Percentiles rank a stretch among this genome's conserved stretches.
Conservation (phyloP, 768 basidiomycete species). For the Suillus plorans region DNA sequence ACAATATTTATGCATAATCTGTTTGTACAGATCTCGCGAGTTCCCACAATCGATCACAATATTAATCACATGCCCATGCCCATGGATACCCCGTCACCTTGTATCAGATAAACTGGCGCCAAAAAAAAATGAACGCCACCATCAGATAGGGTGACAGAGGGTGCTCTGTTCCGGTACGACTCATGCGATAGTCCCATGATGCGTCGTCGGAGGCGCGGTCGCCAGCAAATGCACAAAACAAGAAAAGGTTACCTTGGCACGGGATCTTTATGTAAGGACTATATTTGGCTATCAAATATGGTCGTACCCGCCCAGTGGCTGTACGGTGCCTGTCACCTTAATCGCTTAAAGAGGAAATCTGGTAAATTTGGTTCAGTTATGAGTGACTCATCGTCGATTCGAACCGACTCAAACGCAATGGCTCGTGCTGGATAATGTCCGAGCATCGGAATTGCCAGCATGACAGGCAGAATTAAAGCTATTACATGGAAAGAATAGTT, state of each 20-base stretch:
- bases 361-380: slow-evolving; percentile 22
- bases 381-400: slow-evolving; percentile 1
- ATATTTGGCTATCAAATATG: not conserved
- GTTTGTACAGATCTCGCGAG: not conserved
- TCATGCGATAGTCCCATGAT: slow-evolving; percentile 1
- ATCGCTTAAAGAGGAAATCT: slow-evolving; percentile 24
- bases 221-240: not conserved
- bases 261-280: not conserved
- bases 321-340: slow-evolving; percentile 29
- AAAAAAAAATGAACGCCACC: not conserved
- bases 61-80: not conserved
- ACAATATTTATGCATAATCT: slow-evolving; percentile 1
- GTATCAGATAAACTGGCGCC: not conserved
- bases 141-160: slow-evolving; percentile 1
- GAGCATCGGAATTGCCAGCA: slow-evolving; percentile 2
- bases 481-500: slow-evolving; percentile 31
- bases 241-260: slow-evolving; percentile 2
- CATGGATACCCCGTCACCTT: not conserved
- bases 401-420: slow-evolving; percentile 8
- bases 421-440: not conserved
- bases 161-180: not conserved
- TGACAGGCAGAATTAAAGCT: slow-evolving; percentile 9
- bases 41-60: not conserved
- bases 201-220: slow-evolving; percentile 2
- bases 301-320: slow-evolving; percentile 22